These are phyloP conservation scores for Lepidium didymum DNA, from an alignment of 345 rosid species.

Conservation along the genomic window DNA sequence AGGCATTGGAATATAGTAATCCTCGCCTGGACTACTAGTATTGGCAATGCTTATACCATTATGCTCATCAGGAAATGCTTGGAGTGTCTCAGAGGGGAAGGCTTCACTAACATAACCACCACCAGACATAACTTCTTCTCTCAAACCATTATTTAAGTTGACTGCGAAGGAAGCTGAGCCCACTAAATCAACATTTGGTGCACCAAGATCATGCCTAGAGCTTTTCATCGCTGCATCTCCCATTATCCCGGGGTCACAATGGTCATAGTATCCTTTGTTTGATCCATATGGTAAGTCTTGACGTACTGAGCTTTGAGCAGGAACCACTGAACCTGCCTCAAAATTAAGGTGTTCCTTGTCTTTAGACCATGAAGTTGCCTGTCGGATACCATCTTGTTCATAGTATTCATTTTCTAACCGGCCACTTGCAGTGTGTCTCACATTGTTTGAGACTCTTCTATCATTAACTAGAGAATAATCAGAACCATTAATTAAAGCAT, in stretches of 20 bases:
- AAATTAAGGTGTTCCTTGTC: slow-evolving; percentile 3
- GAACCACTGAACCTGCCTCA: slow-evolving; percentile 21
- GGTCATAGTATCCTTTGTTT: slow-evolving; percentile 19
- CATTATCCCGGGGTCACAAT: slow-evolving; percentile 9
- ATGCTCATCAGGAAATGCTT: slow-evolving; percentile 12
- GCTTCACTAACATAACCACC: slow-evolving; percentile 17
- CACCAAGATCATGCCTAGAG: slow-evolving; percentile 25
- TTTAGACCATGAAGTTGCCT: not conserved
- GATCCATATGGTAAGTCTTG: not conserved
- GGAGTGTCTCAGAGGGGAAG: slow-evolving; percentile 18
- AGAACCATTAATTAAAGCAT: slow-evolving; percentile 3
- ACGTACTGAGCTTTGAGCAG: slow-evolving; percentile 22
- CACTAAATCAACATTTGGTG: slow-evolving; percentile 1
- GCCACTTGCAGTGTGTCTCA: slow-evolving; percentile 16
- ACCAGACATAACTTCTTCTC: slow-evolving; percentile 8
- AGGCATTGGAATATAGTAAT: slow-evolving; percentile 15
- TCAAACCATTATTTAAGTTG: slow-evolving; percentile 1
- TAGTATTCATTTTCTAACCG: slow-evolving; percentile 16
- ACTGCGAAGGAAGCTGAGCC: slow-evolving; percentile 4
- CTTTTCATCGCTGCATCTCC: slow-evolving; percentile 18
- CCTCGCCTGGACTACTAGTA: slow-evolving; percentile 9
- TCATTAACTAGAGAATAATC: slow-evolving; percentile 6
- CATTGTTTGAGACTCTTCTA: slow-evolving; percentile 21
- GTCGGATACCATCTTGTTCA: slow-evolving; percentile 18
- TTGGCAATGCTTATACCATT: slow-evolving; percentile 7